Percentiles rank a stretch among this genome's conserved stretches.
Conservation (phyloP, 352 stramenopile species). For the Phytophthora pluvialis region DNA sequence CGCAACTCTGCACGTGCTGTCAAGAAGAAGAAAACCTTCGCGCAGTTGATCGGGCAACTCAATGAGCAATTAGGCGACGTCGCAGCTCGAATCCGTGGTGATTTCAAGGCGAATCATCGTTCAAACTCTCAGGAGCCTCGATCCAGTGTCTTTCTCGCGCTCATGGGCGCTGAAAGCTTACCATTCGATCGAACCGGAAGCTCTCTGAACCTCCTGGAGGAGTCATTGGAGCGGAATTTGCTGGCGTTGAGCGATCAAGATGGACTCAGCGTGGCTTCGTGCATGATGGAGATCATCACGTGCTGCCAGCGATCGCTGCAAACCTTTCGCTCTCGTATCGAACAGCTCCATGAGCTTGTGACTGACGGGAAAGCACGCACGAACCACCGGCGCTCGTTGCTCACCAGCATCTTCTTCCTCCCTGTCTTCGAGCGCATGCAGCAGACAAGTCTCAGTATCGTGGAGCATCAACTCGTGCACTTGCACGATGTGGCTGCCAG, state of each 20-base stretch:
- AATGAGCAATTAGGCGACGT: conserved; percentile 14
- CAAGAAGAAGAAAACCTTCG: conserved; percentile 37
- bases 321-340: conserved; percentile 43
- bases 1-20: neutral
- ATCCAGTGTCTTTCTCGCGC: conserved; percentile 24
- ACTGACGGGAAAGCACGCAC: conserved; percentile 49
- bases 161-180: neutral
- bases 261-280: conserved; percentile 64
- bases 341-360: conserved; percentile 44
- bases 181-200: neutral
- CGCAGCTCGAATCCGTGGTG: conserved; percentile 16
- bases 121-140: neutral
- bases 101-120: conserved; percentile 37
- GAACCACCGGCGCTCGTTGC: conserved; percentile 66
- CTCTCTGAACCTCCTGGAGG: conserved; percentile 14
- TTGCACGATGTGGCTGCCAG: conserved; percentile 29
- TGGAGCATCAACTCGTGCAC: conserved; percentile 62
- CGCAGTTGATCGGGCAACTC: conserved; percentile 25
- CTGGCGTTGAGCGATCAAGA: conserved; percentile 59
- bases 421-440: conserved; percentile 55
- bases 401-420: conserved; percentile 57
- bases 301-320: conserved; percentile 49
- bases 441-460: conserved; percentile 44
- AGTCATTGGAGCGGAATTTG: conserved; percentile 28
- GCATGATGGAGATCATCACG: conserved; percentile 63